Percentiles rank a stretch among this genome's conserved stretches.
Evolutionary conservation across 2,329 filamentous ascomycete species (phyloP).

Genomic region (Rutstroemia sp.): DNA sequence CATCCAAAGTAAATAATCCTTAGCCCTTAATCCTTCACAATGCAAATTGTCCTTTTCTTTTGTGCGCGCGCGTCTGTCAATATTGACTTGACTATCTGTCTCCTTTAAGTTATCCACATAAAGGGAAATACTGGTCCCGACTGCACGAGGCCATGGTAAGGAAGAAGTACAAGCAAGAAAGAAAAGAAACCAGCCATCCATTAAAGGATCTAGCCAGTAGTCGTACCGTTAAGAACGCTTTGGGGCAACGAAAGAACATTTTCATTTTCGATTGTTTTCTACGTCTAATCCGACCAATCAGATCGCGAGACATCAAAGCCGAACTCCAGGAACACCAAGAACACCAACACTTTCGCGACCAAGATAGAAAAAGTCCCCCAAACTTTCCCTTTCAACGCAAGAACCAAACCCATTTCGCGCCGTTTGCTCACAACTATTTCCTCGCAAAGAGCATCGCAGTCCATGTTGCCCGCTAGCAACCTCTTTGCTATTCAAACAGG

Average conservation of each 20-base stretch:
- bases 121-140: too few relatives aligned
- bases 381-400: not conserved
- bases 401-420: not conserved
- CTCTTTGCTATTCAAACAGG: not conserved
- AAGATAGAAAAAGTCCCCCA: not conserved
- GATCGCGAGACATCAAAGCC: not conserved
- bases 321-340: not conserved
- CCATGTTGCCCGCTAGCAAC: not conserved
- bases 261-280: not conserved
- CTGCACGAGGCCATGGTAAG: not conserved
- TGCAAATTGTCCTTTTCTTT: too few relatives aligned
- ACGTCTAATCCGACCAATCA: not conserved
- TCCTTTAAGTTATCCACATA: too few relatives aligned
- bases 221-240: not conserved
- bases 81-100: too few relatives aligned
- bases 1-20: too few relatives aligned
- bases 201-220: not conserved
- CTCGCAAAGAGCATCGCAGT: not conserved
- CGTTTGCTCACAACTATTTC: not conserved
- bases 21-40: too few relatives aligned
- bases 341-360: slow-evolving; percentile 1
- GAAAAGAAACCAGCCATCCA: not conserved
- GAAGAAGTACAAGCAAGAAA: not conserved
- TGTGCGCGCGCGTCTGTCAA: too few relatives aligned
- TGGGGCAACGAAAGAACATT: not conserved